A percentile compares a stretch with the other conserved stretches of the same genome.
These are phyloP conservation scores for Cicer arietinum DNA, from an alignment of 306 rosid genomes.

Conservation along the genomic window DNA sequence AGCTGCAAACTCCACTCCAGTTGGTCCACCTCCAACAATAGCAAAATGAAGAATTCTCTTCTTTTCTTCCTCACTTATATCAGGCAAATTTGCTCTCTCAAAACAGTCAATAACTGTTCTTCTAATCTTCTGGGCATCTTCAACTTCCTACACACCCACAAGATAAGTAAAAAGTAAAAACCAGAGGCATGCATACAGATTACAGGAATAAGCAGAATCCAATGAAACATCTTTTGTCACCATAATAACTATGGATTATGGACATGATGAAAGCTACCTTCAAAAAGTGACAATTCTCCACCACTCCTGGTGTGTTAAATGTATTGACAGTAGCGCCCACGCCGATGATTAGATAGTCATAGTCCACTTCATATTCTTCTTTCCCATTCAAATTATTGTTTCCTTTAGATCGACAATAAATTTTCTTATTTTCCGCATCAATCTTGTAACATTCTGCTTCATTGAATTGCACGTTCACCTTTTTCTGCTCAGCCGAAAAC, in stretches of 20 bases:
- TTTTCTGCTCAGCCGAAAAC: slow-evolving; percentile 63
- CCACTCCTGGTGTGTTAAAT: slow-evolving; percentile 95
- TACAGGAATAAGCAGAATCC: slow-evolving; percentile 28
- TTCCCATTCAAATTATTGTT: slow-evolving; percentile 61
- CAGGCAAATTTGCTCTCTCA: slow-evolving; percentile 86
- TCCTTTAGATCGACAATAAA: slow-evolving; percentile 70
- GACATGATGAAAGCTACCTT: slow-evolving; percentile 58
- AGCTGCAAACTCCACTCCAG: slow-evolving; percentile 99
- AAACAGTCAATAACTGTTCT: slow-evolving; percentile 94
- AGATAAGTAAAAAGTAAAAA: slow-evolving; percentile 20
- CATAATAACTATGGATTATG: slow-evolving; percentile 24
- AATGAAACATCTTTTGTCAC: not conserved
- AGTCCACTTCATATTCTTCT: slow-evolving; percentile 78
- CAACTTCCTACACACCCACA: slow-evolving; percentile 77
- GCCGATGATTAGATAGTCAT: slow-evolving; percentile 74
- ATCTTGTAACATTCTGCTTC: slow-evolving; percentile 93
- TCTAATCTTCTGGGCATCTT: slow-evolving; percentile 96
- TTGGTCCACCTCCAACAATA: slow-evolving; percentile 97
- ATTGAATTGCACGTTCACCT: slow-evolving; percentile 57
- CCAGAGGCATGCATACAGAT: not conserved
- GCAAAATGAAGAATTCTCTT: slow-evolving; percentile 97
- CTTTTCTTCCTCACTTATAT: slow-evolving; percentile 78
- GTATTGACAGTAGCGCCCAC: slow-evolving; percentile 96
- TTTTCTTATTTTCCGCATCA: slow-evolving; percentile 83
- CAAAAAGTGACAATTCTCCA: slow-evolving; percentile 91